A percentile compares a stretch with the other conserved stretches of the same genome.
These are phyloP conservation scores for Ulota crispa DNA, from an alignment of 225 moss, liverwort and hornwort species.

Conservation along the genomic window DNA sequence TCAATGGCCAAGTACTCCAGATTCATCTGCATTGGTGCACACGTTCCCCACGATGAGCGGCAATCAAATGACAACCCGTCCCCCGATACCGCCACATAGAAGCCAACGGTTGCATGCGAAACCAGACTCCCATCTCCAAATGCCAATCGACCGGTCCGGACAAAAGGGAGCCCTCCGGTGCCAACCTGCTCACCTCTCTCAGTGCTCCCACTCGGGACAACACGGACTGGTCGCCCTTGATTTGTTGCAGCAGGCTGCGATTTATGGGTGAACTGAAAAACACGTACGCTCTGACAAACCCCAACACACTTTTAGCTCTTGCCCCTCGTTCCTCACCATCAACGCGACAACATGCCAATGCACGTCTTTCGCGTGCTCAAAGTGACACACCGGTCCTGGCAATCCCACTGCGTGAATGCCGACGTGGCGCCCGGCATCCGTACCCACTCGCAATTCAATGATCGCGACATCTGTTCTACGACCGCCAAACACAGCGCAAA, in stretches of 20 bases:
- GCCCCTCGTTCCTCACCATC: constrained; percentile 10
- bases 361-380: background rate
- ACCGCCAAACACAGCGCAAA: constrained; percentile 12
- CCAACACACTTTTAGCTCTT: constrained; percentile 14
- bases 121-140: constrained; percentile 5
- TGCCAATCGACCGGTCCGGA: background rate
- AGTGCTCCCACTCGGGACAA: constrained; percentile 83
- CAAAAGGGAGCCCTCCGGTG: constrained; percentile 15
- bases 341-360: constrained; percentile 5
- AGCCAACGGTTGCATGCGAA: constrained; percentile 3
- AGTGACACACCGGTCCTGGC: background rate
- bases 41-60: constrained; percentile 27
- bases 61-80: background rate
- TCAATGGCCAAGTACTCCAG: constrained; percentile 93
- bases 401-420: constrained; percentile 3
- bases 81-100: constrained; percentile 5
- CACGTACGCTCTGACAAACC: constrained; percentile 72
- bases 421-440: background rate
- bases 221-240: constrained; percentile 78
- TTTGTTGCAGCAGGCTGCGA: constrained; percentile 72
- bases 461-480: background rate
- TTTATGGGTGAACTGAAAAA: constrained; percentile 85
- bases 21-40: constrained; percentile 74
- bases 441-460: background rate
- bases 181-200: constrained; percentile 59